Base-by-base conservation (phyloP, 192 early-diverging fungal species). In the Podila horticola region DNA sequence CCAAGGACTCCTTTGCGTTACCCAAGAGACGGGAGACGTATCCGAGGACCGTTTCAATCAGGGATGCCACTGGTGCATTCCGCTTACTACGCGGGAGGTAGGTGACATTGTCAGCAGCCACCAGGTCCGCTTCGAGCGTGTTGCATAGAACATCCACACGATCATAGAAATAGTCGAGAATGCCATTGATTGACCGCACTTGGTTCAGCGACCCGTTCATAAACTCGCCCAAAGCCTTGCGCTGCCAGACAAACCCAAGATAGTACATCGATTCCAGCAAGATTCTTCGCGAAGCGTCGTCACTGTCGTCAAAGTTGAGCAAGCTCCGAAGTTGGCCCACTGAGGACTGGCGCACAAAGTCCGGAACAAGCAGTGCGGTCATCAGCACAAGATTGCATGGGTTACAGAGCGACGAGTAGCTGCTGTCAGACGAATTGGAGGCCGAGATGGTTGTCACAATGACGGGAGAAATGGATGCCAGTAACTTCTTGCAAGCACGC, bases 391-490 rank as follows among this genome's bases (percentile, higher is more conserved):
- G 24, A 52, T 73, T 81, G 31, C 77, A 81, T 1, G 64, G 41
- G 20, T 81, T 81, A 33, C 77, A 81, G 1, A 81, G 49, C 11
- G 74, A 64, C 29, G 74, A 76, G 58, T 76, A 76, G 6, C 67
- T 65, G 8, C 41, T 48, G 12, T 63, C 67, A 12, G 49, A 45
- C 19, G 63, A 50, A 30, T 30, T 55, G 9, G 58, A 50, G 12
- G 64, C 66, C 2, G 71, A 38, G 20, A 64, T 64, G 5, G 61
- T 67, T 0, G 28, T 36, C 8, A 65, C 26, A 12, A 72, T 28
- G 9, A 50, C 57, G 1, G 55, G 36, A 2, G 69, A 63, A 28
- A 66, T 67, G 19, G 65, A 61, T 7, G 67, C 67, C 13, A 72
- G n/a, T 24, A 81, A 26, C 8, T 62, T 60, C 66, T 69, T 81